phyloP scores from a whole-genome alignment of 805 yeast genomes.

The Limtongia smithiae region DNA sequence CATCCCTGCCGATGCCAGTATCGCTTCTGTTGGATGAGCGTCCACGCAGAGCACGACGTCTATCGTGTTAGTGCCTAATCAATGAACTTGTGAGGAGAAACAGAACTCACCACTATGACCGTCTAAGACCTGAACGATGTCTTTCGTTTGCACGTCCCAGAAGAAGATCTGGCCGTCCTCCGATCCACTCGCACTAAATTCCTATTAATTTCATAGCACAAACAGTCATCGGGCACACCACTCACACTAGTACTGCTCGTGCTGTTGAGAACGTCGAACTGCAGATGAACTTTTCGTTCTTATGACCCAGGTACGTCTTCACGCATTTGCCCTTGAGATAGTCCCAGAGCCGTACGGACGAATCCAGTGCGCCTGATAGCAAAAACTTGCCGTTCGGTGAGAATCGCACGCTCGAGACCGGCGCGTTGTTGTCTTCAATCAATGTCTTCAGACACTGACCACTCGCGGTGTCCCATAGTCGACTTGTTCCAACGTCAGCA shows the following conservation, averaged over 20 bases:
- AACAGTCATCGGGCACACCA: not conserved
- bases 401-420: constrained; percentile 68
- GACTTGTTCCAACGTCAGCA: constrained; percentile 21
- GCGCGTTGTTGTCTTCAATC: constrained; percentile 69
- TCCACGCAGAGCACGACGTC: constrained; percentile 30
- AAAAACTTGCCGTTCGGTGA: constrained; percentile 85
- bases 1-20: constrained; percentile 27
- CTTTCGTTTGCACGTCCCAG: constrained; percentile 67
- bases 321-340: constrained; percentile 76
- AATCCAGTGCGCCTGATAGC: constrained; percentile 77
- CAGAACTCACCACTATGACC: constrained; percentile 26
- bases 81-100: not conserved
- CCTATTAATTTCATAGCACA: not conserved
- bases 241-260: constrained; percentile 41
- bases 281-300: constrained; percentile 49
- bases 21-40: constrained; percentile 27
- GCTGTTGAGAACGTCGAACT: constrained; percentile 50
- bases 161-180: constrained; percentile 52
- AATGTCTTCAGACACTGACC: constrained; percentile 91
- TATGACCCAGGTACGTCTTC: constrained; percentile 53
- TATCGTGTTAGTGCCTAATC: not conserved
- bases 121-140: constrained; percentile 40
- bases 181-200: constrained; percentile 53
- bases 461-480: constrained; percentile 80
- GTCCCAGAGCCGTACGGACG: constrained; percentile 80